Conservation (phyloP, 495 filamentous ascomycete genomes). For the Amphirosellinia nigrospora region DNA sequence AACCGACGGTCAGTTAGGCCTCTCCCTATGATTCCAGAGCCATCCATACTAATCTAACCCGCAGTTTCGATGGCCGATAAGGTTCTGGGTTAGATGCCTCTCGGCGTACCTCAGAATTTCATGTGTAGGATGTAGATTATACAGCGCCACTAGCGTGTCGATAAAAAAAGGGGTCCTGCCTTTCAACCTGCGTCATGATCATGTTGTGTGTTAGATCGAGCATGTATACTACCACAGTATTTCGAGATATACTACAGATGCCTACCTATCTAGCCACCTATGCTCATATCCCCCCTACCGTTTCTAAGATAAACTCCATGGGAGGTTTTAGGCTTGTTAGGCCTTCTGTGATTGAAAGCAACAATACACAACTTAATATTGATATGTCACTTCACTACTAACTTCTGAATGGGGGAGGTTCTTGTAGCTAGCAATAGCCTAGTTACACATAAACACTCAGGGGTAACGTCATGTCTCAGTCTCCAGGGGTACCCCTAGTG, state of each 20-base stretch:
- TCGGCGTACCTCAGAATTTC: background rate
- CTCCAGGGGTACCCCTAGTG: background rate
- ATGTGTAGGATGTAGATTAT: background rate
- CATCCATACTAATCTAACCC: constrained; percentile 4
- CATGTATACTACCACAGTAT: background rate
- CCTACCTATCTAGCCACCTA: background rate
- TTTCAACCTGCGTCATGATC: constrained; percentile 13
- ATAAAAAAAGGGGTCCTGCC: background rate
- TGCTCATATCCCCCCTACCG: background rate
- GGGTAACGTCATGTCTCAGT: background rate
- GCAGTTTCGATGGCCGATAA: constrained; percentile 74
- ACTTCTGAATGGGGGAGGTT: background rate
- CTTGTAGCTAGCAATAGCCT: background rate
- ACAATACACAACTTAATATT: background rate
- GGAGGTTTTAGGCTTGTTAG: background rate
- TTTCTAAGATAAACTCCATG: background rate
- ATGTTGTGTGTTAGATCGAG: constrained; percentile 4
- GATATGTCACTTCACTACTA: background rate
- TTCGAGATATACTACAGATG: background rate
- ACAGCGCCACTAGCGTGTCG: background rate
- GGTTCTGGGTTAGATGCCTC: constrained; percentile 62
- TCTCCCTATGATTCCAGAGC: background rate
- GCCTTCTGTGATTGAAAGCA: background rate
- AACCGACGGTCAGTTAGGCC: constrained; percentile 70
- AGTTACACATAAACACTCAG: background rate